Evolutionary conservation across 306 rosid species (phyloP), one percentile per base, ranked within the genome.

Genomic region (Acmispon strigosus): DNA sequence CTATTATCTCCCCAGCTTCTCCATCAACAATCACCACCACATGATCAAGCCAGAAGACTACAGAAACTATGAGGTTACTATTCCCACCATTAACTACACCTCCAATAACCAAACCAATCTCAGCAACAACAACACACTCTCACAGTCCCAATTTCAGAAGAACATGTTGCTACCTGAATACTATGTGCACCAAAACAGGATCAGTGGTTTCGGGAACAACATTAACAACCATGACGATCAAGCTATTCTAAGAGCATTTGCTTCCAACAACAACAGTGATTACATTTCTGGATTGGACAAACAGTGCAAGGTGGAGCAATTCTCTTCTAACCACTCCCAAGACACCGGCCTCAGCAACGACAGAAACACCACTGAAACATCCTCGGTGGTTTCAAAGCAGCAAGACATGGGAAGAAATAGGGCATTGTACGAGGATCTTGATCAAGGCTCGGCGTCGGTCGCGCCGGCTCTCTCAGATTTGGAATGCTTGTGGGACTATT

Each of bases 271-370:
- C 6, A 0, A 36, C 41, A 39, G 3, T 22, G 66, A 34, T 0
- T 29, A 19, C 29, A 6, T 16, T 11, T 32, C 13, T 22, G 76
- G 65, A 8, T 7, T 72, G 67, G 78, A 67, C 1, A 66, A 76
- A 16, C 69, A 77, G 78, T 83, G 96, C 85, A 87, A 85, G 77
- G 68, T 72, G 79, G 96, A 85, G 70, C 92, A 75, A 5, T 87
- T 86, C 70, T 86, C 96, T 4, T 75, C 87, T 0, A 84, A 88
- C 71, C 95, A 84, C 39, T 90, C 96, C 2, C 96, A 86, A 51
- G 96, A 90, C 52, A 90, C 93, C 0, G 88, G 92, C 10, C 61
- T 86, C 5, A 90, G 91, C 89, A 84, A 86, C 15, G 90, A 90
- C 75, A 68, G 79, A 69, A 88, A 81, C 83, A 76, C 85, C 83